These are phyloP conservation scores for Solanum tacnaense DNA, from an alignment of 257 asterid genomes.

Conservation along the genomic window DNA sequence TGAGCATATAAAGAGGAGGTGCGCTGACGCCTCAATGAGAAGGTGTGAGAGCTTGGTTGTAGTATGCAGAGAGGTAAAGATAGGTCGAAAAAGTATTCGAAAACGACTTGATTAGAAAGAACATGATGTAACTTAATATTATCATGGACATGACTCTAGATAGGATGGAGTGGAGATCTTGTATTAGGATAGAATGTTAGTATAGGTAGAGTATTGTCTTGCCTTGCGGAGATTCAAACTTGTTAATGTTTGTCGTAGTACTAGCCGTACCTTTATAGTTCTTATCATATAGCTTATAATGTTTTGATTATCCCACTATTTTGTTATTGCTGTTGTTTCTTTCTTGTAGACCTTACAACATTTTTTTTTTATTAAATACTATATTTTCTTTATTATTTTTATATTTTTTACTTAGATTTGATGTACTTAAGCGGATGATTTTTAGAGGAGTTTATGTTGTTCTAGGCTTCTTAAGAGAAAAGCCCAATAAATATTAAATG, in stretches of 20 bases:
- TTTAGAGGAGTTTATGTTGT: background rate
- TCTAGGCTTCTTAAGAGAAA: background rate
- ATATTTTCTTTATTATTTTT: too few relatives aligned
- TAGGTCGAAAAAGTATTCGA: too few relatives aligned
- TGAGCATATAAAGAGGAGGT: background rate
- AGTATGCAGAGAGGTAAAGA: background rate
- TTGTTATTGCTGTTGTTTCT: accelerated
- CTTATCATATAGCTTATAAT: too few relatives aligned
- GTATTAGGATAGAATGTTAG: too few relatives aligned
- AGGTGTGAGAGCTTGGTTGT: background rate
- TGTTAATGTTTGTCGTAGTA: background rate
- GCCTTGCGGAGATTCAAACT: background rate
- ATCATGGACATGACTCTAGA: background rate
- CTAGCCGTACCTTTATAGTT: background rate
- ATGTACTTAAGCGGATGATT: too few relatives aligned
- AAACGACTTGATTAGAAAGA: too few relatives aligned
- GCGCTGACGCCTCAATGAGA: background rate
- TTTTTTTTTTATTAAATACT: too few relatives aligned
- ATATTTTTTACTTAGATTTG: too few relatives aligned
- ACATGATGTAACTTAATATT: too few relatives aligned
- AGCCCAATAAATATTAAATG: background rate
- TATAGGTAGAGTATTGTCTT: background rate
- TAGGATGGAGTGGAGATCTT: background rate
- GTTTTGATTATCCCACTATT: too few relatives aligned
- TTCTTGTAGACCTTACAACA: background rate